A percentile compares a stretch with the other conserved stretches of the same genome.
These are phyloP conservation scores for Gossypium anomalum DNA, from an alignment of 345 rosid species.

Conservation along the genomic window DNA sequence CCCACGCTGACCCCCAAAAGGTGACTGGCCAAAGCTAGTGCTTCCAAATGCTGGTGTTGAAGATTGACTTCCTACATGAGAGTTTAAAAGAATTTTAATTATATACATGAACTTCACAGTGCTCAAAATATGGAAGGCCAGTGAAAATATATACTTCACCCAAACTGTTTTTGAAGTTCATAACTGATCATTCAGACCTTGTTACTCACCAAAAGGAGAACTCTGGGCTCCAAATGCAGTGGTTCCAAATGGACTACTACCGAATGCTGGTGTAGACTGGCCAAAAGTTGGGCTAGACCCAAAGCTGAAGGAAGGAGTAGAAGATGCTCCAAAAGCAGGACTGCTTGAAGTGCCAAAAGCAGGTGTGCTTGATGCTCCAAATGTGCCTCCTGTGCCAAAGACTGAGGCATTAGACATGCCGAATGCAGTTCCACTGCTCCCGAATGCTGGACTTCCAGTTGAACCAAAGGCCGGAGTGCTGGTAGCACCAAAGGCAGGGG, in stretches of 20 bases:
- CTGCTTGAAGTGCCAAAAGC: conserved; percentile 46
- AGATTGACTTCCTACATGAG: conserved; percentile 55
- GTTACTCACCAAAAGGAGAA: conserved; percentile 55
- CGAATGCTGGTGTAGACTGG: conserved; percentile 68
- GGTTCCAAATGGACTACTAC: conserved; percentile 63
- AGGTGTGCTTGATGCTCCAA: conserved; percentile 24
- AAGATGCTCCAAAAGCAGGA: conserved; percentile 54
- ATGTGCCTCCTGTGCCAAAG: background rate
- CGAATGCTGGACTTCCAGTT: background rate
- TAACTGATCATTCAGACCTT: background rate
- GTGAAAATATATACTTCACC: background rate
- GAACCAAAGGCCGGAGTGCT: background rate
- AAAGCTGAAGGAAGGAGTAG: conserved; percentile 57
- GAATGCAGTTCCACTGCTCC: background rate
- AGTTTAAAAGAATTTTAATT: conserved; percentile 14
- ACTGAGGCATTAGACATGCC: background rate
- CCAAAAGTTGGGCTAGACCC: conserved; percentile 69
- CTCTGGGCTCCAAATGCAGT: conserved; percentile 69
- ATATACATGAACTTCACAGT: too few species aligned
- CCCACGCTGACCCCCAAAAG: conserved; percentile 67
- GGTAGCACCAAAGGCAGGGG: background rate
- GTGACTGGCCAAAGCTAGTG: conserved; percentile 63
- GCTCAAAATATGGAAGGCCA: background rate
- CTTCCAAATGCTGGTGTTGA: conserved; percentile 65
- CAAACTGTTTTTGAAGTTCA: background rate